Percentiles rank a stretch among this genome's conserved stretches.
These are phyloP conservation scores for Diaporthe destruens DNA, from an alignment of 2,329 filamentous ascomycete genomes.

Conservation along the genomic window DNA sequence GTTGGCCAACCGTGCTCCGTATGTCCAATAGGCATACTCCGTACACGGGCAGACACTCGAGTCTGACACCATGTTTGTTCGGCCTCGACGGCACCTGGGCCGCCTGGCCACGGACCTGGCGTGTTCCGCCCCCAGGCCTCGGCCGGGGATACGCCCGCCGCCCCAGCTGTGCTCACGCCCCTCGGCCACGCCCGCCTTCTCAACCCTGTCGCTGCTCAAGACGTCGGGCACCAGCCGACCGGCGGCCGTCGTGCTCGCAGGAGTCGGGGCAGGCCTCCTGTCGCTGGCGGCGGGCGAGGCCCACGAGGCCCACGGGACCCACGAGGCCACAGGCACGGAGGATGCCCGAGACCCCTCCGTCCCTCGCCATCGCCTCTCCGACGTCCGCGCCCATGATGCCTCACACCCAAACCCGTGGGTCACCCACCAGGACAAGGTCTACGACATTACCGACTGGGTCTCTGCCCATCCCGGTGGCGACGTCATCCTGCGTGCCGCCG, in stretches of 20 bases:
- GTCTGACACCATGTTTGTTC: neutral
- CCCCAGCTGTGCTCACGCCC: neutral
- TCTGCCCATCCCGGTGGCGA: constrained; percentile 75
- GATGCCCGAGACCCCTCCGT: constrained; percentile 56
- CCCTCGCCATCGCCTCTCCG: constrained; percentile 63
- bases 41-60: too few species aligned
- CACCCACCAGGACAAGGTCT: constrained; percentile 73
- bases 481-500: constrained; percentile 75
- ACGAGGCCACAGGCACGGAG: neutral
- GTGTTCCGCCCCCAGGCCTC: neutral
- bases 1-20: neutral
- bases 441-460: constrained; percentile 79
- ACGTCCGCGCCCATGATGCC: constrained; percentile 66
- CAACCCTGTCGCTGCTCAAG: constrained; percentile 23
- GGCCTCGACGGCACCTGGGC: neutral
- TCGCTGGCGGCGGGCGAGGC: constrained; percentile 40
- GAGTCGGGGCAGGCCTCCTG: constrained; percentile 44
- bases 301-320: too few species aligned
- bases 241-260: constrained; percentile 41
- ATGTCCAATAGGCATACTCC: too few species aligned
- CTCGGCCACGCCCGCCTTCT: constrained; percentile 5
- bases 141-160: neutral
- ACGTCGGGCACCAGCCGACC: constrained; percentile 2
- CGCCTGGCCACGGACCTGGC: constrained; percentile 3
- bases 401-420: constrained; percentile 71